A percentile compares a stretch with the other conserved stretches of the same genome.
phyloP scores from a whole-genome alignment of 108 stramenopile species.

The Cylindrotheca closterium region DNA sequence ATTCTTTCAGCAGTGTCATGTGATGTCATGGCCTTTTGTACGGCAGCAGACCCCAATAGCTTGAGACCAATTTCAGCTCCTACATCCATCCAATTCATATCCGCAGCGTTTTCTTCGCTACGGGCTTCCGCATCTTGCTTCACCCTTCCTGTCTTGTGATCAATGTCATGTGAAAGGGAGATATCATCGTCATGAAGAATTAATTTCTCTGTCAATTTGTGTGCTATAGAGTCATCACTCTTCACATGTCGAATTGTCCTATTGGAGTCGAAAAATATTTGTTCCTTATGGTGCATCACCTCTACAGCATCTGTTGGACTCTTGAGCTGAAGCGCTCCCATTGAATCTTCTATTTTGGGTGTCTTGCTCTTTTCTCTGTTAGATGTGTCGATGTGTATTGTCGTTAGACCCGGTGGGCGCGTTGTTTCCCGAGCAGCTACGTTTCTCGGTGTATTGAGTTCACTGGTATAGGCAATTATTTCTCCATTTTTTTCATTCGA shows the following conservation, averaged over 20 bases:
- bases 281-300: background rate
- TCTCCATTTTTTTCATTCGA: background rate
- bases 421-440: background rate
- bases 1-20: slow-evolving; percentile 48
- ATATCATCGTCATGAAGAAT: background rate
- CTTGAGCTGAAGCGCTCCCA: background rate
- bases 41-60: slow-evolving; percentile 62
- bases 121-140: background rate
- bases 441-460: background rate
- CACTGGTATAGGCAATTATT: background rate
- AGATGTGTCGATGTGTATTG: background rate
- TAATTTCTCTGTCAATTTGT: background rate
- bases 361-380: background rate
- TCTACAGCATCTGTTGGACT: background rate
- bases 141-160: background rate
- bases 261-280: background rate
- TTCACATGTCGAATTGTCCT: background rate
- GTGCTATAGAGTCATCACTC: background rate
- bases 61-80: slow-evolving; percentile 79
- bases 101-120: slow-evolving; percentile 2
- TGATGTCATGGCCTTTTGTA: slow-evolving; percentile 57
- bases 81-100: slow-evolving; percentile 74
- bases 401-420: background rate
- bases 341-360: background rate
- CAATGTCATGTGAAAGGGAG: no score